These are phyloP conservation scores for Otatea glauca DNA, from an alignment of 176 grass and related monocot species.

Conservation along the genomic window DNA sequence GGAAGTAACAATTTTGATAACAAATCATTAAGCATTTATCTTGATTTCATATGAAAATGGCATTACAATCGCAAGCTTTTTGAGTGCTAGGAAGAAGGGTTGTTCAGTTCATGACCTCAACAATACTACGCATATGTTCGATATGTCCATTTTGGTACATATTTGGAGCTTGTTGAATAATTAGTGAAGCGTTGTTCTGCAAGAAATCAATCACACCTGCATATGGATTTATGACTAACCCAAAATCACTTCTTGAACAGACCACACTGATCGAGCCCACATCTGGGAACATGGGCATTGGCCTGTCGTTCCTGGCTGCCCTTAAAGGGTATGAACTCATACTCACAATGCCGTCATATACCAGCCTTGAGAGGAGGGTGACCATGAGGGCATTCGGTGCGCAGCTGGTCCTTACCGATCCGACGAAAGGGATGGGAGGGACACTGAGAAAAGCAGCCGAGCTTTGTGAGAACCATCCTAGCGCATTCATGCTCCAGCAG, in stretches of 20 bases:
- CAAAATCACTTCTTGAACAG: constrained; percentile 34
- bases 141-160: background rate
- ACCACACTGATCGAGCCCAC: constrained; percentile 87
- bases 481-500: background rate
- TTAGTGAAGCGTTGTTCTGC: background rate
- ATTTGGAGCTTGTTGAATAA: background rate
- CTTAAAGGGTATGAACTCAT: constrained; percentile 86
- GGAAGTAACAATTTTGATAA: background rate
- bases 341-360: constrained; percentile 95
- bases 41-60: background rate
- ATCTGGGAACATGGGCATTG: constrained; percentile 93
- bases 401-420: constrained; percentile 79
- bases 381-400: constrained; percentile 78
- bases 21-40: background rate
- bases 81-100: background rate
- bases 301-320: background rate
- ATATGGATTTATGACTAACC: background rate
- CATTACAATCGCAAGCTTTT: background rate
- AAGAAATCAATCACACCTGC: background rate
- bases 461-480: constrained; percentile 22
- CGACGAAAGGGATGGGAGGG: constrained; percentile 88
- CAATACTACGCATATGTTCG: background rate
- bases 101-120: background rate
- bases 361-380: constrained; percentile 92
- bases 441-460: constrained; percentile 82